Percentiles rank a stretch among this genome's conserved stretches.
Evolutionary conservation across 352 stramenopile species (phyloP).

Genomic region (Pythium rhizo-oryzae): DNA sequence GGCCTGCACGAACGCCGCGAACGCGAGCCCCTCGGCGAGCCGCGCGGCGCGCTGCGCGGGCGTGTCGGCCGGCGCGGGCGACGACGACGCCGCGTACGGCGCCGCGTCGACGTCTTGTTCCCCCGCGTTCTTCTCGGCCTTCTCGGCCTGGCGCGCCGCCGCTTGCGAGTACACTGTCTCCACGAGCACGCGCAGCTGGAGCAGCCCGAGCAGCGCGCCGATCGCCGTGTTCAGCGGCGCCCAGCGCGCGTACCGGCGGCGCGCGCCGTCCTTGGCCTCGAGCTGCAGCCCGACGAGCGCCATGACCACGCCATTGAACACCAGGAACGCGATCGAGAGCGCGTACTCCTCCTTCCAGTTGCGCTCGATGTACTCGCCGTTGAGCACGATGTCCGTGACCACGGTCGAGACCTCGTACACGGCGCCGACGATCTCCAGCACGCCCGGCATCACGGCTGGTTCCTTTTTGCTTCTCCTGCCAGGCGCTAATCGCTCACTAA

Average conservation of each 20-base stretch:
- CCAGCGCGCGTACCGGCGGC: slow-evolving; percentile 41
- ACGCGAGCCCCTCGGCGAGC: slow-evolving; percentile 41
- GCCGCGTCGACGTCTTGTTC: background rate
- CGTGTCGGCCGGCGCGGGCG: background rate
- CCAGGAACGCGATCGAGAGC: slow-evolving; percentile 70
- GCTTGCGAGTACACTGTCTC: slow-evolving; percentile 50
- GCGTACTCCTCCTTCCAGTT: slow-evolving; percentile 75
- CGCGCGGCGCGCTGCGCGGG: slow-evolving; percentile 14
- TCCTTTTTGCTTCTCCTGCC: background rate
- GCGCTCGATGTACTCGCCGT: slow-evolving; percentile 72
- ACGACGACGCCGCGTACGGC: background rate
- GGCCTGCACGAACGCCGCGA: slow-evolving; percentile 63
- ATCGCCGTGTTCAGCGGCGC: slow-evolving; percentile 38
- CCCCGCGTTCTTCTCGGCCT: background rate
- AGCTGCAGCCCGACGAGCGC: slow-evolving; percentile 58
- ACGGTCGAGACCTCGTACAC: slow-evolving; percentile 71
- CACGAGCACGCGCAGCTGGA: slow-evolving; percentile 66
- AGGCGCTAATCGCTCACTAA: background rate
- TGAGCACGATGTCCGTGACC: slow-evolving; percentile 74
- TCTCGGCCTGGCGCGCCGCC: slow-evolving; percentile 15
- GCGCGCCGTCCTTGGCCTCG: slow-evolving; percentile 32
- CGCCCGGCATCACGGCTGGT: slow-evolving; percentile 26
- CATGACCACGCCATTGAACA: slow-evolving; percentile 61
- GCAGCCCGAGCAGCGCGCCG: slow-evolving; percentile 46
- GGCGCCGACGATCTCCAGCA: slow-evolving; percentile 45